These are phyloP conservation scores for Garcia nutans DNA, from an alignment of 345 rosid genomes.

Conservation along the genomic window DNA sequence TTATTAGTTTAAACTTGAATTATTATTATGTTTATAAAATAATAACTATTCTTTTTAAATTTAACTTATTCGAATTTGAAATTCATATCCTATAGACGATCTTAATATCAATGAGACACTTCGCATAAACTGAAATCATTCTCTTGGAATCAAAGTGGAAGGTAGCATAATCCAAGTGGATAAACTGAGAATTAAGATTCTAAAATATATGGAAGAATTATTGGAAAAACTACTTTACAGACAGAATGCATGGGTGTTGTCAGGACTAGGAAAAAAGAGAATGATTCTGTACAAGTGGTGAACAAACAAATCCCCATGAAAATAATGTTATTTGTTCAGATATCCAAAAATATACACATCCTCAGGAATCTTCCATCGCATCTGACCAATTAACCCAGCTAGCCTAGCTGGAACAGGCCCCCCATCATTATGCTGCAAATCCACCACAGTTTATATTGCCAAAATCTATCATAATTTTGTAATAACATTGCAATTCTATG, in stretches of 20 bases:
- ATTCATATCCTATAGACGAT: no score
- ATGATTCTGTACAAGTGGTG: conserved; percentile 45
- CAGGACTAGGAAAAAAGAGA: conserved; percentile 31
- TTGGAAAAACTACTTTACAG: conserved; percentile 28
- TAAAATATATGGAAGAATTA: conserved; percentile 8
- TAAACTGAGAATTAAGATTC: neutral
- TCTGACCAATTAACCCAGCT: conserved; percentile 14
- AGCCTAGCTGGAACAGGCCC: conserved; percentile 35
- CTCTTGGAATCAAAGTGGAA: no score
- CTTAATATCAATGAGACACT: no score
- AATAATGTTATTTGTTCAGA: conserved; percentile 24
- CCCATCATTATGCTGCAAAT: neutral
- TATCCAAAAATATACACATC: conserved; percentile 30
- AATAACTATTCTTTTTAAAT: no score
- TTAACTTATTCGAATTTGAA: no score
- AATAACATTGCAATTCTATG: no score
- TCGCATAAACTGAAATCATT: no score
- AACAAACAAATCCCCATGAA: conserved; percentile 20
- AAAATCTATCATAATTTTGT: neutral
- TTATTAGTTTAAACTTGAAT: no score
- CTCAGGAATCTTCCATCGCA: conserved; percentile 45
- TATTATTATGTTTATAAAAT: no score
- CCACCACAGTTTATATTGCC: neutral
- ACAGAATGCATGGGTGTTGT: conserved; percentile 11
- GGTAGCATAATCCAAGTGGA: neutral